Base-by-base conservation (phyloP, 768 basidiomycete species). In the Phallus indusiatus region DNA sequence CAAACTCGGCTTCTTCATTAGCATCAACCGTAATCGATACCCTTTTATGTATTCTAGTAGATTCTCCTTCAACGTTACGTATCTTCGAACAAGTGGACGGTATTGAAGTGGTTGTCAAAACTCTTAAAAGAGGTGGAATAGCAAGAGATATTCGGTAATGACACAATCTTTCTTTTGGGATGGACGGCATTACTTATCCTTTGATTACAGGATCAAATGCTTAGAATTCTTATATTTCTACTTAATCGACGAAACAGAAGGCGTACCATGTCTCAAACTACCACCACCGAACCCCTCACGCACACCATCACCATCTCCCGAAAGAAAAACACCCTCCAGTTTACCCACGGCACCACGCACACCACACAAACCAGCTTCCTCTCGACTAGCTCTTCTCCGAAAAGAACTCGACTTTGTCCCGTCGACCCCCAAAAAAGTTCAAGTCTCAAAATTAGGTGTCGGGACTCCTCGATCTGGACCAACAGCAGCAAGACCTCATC, bases 181-280 rank as follows among this genome's bases (percentile, higher is more conserved):
- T 5, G 14, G 8, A 16, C 5, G 12, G 5, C 34, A 28, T 22
- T 1, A 28, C 12, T 5, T n/a, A 21, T 53, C 33, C 18, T 21
- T n/a, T 22, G 4, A 16, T 34, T 46, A 47, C 65, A 95, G 94
- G 65, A 95, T 96, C 88, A 95, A 95, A 74, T 95, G 92, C 62
- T 76, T 97, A 17, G 94, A 96, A 68, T 94, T 96, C 65, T 73
- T 97, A 16, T 95, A 95, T 70, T 96, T 94, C 70, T 97, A 97
- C 69, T 77, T 97, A 7, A 76, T 95, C 49, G 94, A 94, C 61
- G 94, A 96, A 67, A 82, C 81, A 1, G 67, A 73, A 6, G 48
- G 51, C 57, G 21, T 63, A 56, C 22, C 54, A 49, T 5, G 55
- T 64, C 9, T 54, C 28, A 14, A 59, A 12, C 36, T 37, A 17